A percentile compares a stretch with the other conserved stretches of the same genome.
Evolutionary conservation across 352 stramenopile genomes (phyloP).

Genomic region (Nothophytophthora sp.): DNA sequence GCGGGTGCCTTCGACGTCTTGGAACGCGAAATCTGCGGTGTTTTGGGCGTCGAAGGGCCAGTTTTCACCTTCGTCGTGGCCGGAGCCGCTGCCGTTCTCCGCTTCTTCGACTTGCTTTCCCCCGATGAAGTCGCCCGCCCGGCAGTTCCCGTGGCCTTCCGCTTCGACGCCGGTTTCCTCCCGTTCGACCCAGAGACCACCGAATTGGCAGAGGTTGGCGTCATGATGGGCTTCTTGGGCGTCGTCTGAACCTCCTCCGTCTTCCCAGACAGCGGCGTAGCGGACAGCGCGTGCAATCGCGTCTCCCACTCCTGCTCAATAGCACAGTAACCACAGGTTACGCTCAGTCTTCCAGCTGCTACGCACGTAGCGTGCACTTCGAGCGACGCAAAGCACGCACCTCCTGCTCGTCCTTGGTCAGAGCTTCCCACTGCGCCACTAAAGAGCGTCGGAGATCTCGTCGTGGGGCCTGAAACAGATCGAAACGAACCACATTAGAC

Average conservation of each 20-base stretch:
- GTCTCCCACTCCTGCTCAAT: slow-evolving; percentile 4
- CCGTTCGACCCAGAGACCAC: slow-evolving; percentile 6
- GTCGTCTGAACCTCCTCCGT: too few relatives aligned
- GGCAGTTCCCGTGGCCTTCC: background rate
- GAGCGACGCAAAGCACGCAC: too few relatives aligned
- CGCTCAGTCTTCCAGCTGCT: too few relatives aligned
- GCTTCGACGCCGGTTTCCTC: slow-evolving; percentile 12
- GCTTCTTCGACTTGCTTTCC: background rate
- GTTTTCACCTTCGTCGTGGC: background rate
- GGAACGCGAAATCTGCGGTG: background rate
- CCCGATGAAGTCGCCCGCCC: background rate
- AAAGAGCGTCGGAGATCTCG: slow-evolving; percentile 24
- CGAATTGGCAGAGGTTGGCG: background rate
- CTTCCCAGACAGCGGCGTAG: background rate
- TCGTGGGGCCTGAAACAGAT: slow-evolving; percentile 20
- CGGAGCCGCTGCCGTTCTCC: background rate
- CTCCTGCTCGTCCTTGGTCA: slow-evolving; percentile 32
- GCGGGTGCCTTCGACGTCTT: too few relatives aligned
- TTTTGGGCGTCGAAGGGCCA: background rate
- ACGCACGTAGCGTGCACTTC: too few relatives aligned
- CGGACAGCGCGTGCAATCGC: slow-evolving; percentile 2
- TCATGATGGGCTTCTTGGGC: too few relatives aligned
- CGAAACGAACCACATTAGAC: background rate
- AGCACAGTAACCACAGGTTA: background rate
- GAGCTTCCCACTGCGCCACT: slow-evolving; percentile 24